Evolutionary conservation across 306 rosid species (phyloP), one percentile per base, ranked within the genome.

Genomic region (Cercis canadensis): DNA sequence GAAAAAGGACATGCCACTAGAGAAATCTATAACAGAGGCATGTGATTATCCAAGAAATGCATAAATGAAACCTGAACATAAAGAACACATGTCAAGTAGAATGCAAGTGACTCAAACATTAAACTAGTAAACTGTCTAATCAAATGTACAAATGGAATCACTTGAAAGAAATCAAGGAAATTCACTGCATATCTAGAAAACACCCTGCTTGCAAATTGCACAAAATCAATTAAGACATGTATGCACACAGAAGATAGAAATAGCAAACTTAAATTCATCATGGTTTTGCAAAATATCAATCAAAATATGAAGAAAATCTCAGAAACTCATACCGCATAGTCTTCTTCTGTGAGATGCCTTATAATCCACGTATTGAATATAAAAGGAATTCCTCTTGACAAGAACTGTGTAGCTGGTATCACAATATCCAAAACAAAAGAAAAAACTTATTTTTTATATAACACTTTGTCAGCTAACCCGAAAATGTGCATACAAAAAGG

Each of bases 361-460:
- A 90, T 88, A 67, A 94, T 89, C 96, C 96, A 91, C 34, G 92
- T 86, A 81, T 90, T 94, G 89, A 94, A 91, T 71, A 90, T 75
- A 69, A 94, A 94, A 36, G 96, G 97, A 39, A 94, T 90, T 55
- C 98, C 98, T 68, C 98, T 86, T 21, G 98, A 94, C 82, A 91
- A 83, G 82, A 94, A 75, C 73, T 90, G 98, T 16, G 97, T 94
- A 80, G 98, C 98, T 94, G 82, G 62, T 71, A 41, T 61, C 77
- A 24, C 63, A 21, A 63, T 21, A 58, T 59, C 46, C 57, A 63
- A 55, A 32, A 17, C 5, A n/a, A 16, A 33, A 41, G 34, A 34
- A 16, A 57, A 63, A 57, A 34, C 29, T 24, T 3, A 24, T 24
- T 24, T 24, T 24, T 24, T 24, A 56, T 24, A 51, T 13, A 14